These are phyloP conservation scores for Colletotrichum orchidophilum DNA, from an alignment of 2,329 filamentous ascomycete species.

Conservation along the genomic window DNA sequence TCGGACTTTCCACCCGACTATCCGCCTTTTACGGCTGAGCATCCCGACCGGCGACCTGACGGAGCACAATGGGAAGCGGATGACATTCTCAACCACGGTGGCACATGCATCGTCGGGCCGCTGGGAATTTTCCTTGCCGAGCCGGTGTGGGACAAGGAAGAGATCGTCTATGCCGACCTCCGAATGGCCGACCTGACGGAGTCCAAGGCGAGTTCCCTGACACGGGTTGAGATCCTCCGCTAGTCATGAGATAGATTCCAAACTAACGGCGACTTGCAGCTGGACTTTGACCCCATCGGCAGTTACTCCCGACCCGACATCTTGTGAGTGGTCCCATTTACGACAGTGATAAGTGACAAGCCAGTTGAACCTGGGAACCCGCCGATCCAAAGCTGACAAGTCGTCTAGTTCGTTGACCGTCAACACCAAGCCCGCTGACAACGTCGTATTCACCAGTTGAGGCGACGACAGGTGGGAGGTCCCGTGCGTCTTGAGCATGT, in stretches of 20 bases:
- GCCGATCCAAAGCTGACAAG: conserved; percentile 24
- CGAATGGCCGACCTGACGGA: conserved; percentile 46
- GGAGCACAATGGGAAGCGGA: conserved; percentile 47
- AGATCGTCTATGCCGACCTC: conserved; percentile 49
- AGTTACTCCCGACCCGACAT: conserved; percentile 52
- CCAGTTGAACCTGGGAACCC: not conserved
- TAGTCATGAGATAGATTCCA: not conserved
- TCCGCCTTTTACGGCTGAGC: conserved; percentile 49
- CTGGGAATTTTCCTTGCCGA: conserved; percentile 49
- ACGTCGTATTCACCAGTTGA: conserved; percentile 38
- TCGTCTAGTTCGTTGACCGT: conserved; percentile 39
- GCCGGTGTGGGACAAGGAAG: conserved; percentile 50
- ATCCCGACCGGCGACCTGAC: conserved; percentile 49
- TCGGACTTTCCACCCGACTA: conserved; percentile 53
- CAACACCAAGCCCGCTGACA: conserved; percentile 43
- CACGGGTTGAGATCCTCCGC: not conserved
- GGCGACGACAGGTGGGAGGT: conserved; percentile 1
- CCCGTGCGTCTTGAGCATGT: not conserved
- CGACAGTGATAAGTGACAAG: conserved; percentile 21
- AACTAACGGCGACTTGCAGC: conserved; percentile 37
- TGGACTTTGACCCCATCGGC: conserved; percentile 53
- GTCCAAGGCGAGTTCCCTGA: conserved; percentile 43
- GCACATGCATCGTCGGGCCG: conserved; percentile 51
- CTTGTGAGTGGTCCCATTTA: conserved; percentile 44
- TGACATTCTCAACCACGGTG: conserved; percentile 50